Conservation (phyloP, 257 asterid species). For the Jasminum sambac region DNA sequence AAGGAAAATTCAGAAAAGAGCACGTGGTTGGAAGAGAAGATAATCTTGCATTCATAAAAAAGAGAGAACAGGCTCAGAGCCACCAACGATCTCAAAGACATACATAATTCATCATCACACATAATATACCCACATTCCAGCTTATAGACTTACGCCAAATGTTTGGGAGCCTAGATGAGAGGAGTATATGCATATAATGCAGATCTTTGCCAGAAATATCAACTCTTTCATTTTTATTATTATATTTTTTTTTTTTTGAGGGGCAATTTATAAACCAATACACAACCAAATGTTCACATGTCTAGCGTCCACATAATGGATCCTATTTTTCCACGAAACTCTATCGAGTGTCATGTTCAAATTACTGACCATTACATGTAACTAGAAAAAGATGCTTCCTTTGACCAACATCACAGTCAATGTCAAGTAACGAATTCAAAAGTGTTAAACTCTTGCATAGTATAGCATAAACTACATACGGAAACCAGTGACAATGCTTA, state of each 20-base stretch:
- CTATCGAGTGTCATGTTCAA: not conserved
- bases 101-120: conserved; percentile 18
- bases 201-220: conserved; percentile 11
- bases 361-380: not conserved
- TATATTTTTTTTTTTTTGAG: too few species aligned
- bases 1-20: conserved; percentile 3
- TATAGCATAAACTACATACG: not conserved
- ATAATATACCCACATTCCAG: conserved; percentile 7
- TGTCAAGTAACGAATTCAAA: not conserved
- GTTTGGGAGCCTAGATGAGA: not conserved
- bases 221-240: too few species aligned
- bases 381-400: not conserved
- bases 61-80: conserved; percentile 9
- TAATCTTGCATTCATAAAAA: conserved; percentile 9
- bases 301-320: not conserved
- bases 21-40: not conserved
- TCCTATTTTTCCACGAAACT: not conserved
- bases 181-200: conserved; percentile 3
- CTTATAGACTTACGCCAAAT: not conserved
- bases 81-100: not conserved
- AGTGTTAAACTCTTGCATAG: not conserved
- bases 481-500: not conserved
- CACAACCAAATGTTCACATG: not conserved
- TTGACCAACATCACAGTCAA: not conserved
- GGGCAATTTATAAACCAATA: not conserved